Base-by-base conservation (phyloP, 2,329 filamentous ascomycete species). In the Talaromyces sp. region DNA sequence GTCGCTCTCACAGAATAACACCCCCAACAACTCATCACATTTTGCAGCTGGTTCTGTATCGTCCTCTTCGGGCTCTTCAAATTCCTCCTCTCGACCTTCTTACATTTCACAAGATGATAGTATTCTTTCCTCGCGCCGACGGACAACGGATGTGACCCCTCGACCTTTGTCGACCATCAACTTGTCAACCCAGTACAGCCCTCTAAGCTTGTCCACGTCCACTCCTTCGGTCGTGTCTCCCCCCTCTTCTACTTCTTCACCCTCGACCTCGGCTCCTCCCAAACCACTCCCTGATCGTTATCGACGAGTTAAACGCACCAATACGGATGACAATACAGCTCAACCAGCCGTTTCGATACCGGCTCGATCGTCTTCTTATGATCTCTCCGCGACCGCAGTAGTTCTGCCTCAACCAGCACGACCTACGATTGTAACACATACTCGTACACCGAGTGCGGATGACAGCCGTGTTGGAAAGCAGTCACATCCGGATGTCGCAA, bases 221-320 rank as follows among this genome's bases (percentile, higher is more conserved):
- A 63, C 31, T 35, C 27, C 61, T 15, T 54, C 61, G 9, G 15
- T 39, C 22, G 13, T 27, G 10, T 25, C 47, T 11, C 52, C 60
- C 9, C 37, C 49, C 15, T 35, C 61, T 9, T 39, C 61, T 15
- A 39, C 43, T 9, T 22, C 59, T 41, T 39, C 60, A 7, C 37
- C 61, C 50, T 56, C 61, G 10, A 81, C 84, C 61, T 47, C 63
- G 27, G 45, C 62, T 39, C 82, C 84, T 3, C 78, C 82, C 54
- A 93, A 92, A 72, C 82, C 88, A 25, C 88, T 90, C 1, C 91
- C 92, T 1, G 93, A 97, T 75, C 87, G 94, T 66, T 97, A 97
- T 75, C 86, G 93, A 71, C 89, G 93, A 66, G 83, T 83, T 63
- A 82, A 85, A 65, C 85, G 86, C 69, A 59, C 58, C 43, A 82